Evolutionary conservation across 768 basidiomycete species (phyloP).

Genomic region (Boletus rubroflammeus): DNA sequence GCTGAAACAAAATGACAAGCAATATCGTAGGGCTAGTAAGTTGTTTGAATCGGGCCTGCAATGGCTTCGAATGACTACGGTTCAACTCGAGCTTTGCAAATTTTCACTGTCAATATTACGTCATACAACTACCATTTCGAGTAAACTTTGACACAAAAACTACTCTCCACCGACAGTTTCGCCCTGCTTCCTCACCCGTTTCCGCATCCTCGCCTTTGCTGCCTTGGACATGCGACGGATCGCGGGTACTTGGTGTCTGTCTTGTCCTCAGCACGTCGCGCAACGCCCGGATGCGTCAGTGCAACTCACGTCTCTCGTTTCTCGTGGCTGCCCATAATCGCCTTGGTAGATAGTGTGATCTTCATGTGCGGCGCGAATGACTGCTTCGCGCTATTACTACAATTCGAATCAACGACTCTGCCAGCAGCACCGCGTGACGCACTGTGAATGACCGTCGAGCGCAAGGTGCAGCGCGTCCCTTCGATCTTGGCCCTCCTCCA

Average conservation of each 20-base stretch:
- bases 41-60: neutral
- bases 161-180: conserved; percentile 2
- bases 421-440: conserved; percentile 22
- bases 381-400: conserved; percentile 43
- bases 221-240: conserved; percentile 54
- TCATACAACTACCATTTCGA: conserved; percentile 14
- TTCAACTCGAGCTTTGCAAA: conserved; percentile 7
- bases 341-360: conserved; percentile 53
- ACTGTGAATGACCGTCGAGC: conserved; percentile 61
- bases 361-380: conserved; percentile 66
- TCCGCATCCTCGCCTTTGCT: conserved; percentile 53
- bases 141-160: conserved; percentile 16
- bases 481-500: conserved; percentile 35
- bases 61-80: conserved; percentile 1
- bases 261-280: conserved; percentile 7
- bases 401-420: neutral
- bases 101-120: conserved; percentile 23
- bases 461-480: conserved; percentile 32
- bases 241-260: conserved; percentile 56
- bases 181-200: conserved; percentile 34
- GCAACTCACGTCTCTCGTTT: conserved; percentile 37
- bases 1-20: conserved; percentile 13
- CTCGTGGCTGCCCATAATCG: conserved; percentile 38
- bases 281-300: neutral
- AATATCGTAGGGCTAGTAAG: neutral